Percentiles rank a stretch among this genome's conserved stretches.
Evolutionary conservation across 441 rosid species (phyloP).

Genomic region (Geranium incanum): DNA sequence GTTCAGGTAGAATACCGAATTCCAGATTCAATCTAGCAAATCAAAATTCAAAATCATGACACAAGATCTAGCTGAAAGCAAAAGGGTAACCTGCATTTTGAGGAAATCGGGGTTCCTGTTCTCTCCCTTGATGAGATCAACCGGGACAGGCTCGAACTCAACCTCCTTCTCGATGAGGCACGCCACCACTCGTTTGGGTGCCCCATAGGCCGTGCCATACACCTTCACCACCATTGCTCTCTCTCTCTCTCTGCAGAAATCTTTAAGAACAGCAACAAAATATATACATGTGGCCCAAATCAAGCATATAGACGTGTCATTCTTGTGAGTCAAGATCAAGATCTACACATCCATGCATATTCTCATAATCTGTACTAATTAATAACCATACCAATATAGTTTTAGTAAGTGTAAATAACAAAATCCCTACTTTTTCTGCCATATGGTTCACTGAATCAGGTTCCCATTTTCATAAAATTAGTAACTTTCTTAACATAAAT

Average conservation of each 20-base stretch:
- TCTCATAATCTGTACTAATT: not conserved
- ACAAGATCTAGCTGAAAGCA: not conserved
- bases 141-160: slow-evolving; percentile 44
- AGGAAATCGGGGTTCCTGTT: slow-evolving; percentile 44
- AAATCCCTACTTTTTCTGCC: not conserved
- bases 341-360: not conserved
- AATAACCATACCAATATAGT: not conserved
- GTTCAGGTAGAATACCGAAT: not conserved
- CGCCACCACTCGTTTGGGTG: slow-evolving; percentile 42
- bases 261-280: not conserved
- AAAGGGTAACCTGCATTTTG: slow-evolving; percentile 24
- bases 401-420: no score
- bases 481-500: no score
- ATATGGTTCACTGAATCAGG: no score
- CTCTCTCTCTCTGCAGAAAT: not conserved
- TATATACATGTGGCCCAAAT: not conserved
- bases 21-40: not conserved
- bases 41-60: not conserved
- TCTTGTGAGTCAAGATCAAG: not conserved
- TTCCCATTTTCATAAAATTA: no score
- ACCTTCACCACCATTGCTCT: slow-evolving; percentile 52
- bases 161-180: slow-evolving; percentile 54
- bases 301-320: not conserved
- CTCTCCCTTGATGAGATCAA: slow-evolving; percentile 52
- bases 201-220: slow-evolving; percentile 49